Percentiles rank a stretch among this genome's conserved stretches.
Evolutionary conservation across 352 stramenopile species (phyloP).

Genomic region (Phytophthora sp.): DNA sequence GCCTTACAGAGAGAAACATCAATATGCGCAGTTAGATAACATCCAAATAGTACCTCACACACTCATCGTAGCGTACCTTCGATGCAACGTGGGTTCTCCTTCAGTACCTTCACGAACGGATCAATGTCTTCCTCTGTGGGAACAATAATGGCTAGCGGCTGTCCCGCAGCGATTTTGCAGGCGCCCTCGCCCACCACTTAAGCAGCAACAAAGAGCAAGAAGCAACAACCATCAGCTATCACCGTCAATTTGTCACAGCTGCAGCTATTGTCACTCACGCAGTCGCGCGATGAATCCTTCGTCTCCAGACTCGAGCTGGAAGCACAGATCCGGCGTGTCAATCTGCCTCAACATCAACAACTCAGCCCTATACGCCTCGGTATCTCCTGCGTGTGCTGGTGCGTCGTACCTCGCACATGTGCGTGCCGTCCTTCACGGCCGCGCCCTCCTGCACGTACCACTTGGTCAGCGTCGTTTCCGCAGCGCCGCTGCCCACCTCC

Average conservation of each 20-base stretch:
- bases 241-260: not conserved
- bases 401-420: constrained; percentile 76
- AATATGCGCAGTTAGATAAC: no score
- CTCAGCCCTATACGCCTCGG: constrained; percentile 4
- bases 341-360: constrained; percentile 49
- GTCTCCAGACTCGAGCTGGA: constrained; percentile 81
- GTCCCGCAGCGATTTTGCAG: constrained; percentile 62
- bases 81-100: constrained; percentile 62
- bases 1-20: constrained; percentile 25
- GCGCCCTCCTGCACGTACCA: constrained; percentile 76
- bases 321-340: constrained; percentile 84
- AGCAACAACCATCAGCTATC: not conserved
- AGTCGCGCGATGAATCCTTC: constrained; percentile 82
- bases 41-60: not conserved
- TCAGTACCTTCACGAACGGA: constrained; percentile 64
- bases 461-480: constrained; percentile 73
- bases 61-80: constrained; percentile 47
- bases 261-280: constrained; percentile 43
- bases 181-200: constrained; percentile 70
- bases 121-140: constrained; percentile 62
- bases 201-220: constrained; percentile 1
- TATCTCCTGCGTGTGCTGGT: not conserved
- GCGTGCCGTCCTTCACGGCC: constrained; percentile 63
- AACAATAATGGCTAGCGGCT: constrained; percentile 82
- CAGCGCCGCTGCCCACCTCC: constrained; percentile 61